Base-by-base conservation (phyloP, 176 grass and related monocot species). In the Musa schizocarpa region DNA sequence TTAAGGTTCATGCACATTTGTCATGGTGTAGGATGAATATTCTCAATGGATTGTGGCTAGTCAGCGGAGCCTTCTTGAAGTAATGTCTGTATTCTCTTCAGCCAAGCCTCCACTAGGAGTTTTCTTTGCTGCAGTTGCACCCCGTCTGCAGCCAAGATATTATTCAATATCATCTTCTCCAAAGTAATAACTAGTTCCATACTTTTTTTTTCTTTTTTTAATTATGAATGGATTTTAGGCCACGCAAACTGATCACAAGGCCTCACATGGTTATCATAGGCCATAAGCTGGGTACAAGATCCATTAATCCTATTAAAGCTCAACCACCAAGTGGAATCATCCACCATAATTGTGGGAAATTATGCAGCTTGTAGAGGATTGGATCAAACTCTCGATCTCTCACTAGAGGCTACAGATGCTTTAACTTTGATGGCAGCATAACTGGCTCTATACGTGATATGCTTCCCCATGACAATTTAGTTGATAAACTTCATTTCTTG, bases 141-240 rank as follows among this genome's bases (percentile, higher is more conserved):
- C 93, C 73, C 93, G 93, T 54, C 85, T 96, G 69, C 93, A 92
- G 79, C 90, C 90, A 1, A 85, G 93, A 97, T 97, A 93, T 63
- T 97, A 97, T 73, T 97, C 93, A 54, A 97, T 97, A 79, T 97
- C 88, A 9, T 93, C 93, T 79, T 97, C 90, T 55, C 85, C 88
- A 25, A 93, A 83, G 93, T 90, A 87, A 71, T 71, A 50, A 13
- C 13, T 27, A 9, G 13, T 68, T 34, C 11, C 43, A 13, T 68
- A 8, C 9, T 29, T 16, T 68, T 27, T 0, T 68, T 67, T 66
- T 68, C 13, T 27, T 13, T 68, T 68, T 68, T 27, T 58, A 4
- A 17, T n/a, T 17, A 1, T 2, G 8, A n/a, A 58, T 13, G 56
- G 13, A 5, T 4, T 17, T 14, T 4, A 58, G 56, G 56, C 56